Evolutionary conservation across 306 rosid genomes (phyloP).

Genomic region (Medicago ruthenica): DNA sequence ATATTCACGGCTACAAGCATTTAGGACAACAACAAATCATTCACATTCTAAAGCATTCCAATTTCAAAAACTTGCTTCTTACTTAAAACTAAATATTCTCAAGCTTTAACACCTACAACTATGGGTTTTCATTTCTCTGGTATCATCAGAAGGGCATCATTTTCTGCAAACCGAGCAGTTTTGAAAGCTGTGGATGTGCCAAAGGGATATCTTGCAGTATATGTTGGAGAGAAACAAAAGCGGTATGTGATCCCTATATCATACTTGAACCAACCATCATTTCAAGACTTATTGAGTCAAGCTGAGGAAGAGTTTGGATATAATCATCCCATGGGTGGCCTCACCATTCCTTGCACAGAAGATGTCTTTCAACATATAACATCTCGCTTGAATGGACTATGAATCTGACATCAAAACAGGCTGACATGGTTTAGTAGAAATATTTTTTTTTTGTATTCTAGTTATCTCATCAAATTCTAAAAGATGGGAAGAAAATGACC

Average conservation of each 20-base stretch:
- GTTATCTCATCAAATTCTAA: not conserved
- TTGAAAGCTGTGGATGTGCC: conserved; percentile 10
- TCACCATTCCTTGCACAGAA: conserved; percentile 52
- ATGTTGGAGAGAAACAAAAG: conserved; percentile 22
- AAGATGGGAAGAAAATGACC: not conserved
- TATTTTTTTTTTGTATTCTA: not conserved
- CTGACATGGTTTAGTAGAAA: not conserved
- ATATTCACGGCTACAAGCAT: not conserved
- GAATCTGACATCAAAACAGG: not conserved
- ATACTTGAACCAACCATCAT: conserved; percentile 17
- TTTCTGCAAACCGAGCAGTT: conserved; percentile 9
- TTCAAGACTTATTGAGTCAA: conserved; percentile 12
- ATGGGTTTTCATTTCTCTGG: conserved; percentile 47
- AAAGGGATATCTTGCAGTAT: conserved; percentile 32
- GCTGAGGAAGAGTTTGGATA: conserved; percentile 23
- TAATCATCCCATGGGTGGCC: conserved; percentile 51
- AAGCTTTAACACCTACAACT: not conserved
- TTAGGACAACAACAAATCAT: conserved; percentile 35
- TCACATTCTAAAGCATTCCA: conserved; percentile 20
- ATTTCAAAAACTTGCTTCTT: conserved; percentile 3
- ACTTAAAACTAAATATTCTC: not conserved
- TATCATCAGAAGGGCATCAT: conserved; percentile 10
- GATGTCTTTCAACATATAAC: not conserved
- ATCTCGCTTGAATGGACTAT: conserved; percentile 26
- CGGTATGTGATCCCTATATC: not conserved